phyloP scores from a whole-genome alignment of 495 filamentous ascomycete species.

The Bathelium albidoporum region DNA sequence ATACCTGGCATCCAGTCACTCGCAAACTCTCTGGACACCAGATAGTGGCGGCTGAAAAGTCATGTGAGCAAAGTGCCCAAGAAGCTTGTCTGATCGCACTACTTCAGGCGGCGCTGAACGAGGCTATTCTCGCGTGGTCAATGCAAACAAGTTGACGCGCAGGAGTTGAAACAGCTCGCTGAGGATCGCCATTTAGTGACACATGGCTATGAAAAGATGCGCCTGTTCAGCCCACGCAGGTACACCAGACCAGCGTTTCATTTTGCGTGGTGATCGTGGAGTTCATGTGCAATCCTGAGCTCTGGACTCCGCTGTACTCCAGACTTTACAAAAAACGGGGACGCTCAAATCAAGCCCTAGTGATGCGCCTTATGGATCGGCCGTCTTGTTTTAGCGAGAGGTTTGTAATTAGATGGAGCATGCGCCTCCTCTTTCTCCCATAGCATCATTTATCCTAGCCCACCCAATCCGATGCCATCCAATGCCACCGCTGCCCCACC shows the following conservation, averaged over 20 bases:
- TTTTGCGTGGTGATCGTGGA: background rate
- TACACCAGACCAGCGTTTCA: conserved; percentile 2
- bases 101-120: background rate
- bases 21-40: no score
- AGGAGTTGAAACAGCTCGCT: background rate
- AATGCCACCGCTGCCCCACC: background rate
- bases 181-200: background rate
- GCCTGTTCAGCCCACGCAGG: background rate
- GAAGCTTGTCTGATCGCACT: background rate
- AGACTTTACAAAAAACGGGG: no score
- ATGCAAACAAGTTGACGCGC: conserved; percentile 1
- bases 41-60: background rate
- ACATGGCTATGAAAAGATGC: background rate
- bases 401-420: background rate
- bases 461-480: background rate
- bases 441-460: background rate
- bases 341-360: background rate
- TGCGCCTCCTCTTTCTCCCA: background rate
- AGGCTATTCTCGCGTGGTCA: background rate
- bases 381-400: background rate
- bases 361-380: conserved; percentile 2
- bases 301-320: background rate
- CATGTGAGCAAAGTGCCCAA: background rate
- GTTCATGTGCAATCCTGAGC: background rate
- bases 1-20: no score